Conservation (phyloP, 202 grass and related monocot species). For the Setaria viridis region DNA sequence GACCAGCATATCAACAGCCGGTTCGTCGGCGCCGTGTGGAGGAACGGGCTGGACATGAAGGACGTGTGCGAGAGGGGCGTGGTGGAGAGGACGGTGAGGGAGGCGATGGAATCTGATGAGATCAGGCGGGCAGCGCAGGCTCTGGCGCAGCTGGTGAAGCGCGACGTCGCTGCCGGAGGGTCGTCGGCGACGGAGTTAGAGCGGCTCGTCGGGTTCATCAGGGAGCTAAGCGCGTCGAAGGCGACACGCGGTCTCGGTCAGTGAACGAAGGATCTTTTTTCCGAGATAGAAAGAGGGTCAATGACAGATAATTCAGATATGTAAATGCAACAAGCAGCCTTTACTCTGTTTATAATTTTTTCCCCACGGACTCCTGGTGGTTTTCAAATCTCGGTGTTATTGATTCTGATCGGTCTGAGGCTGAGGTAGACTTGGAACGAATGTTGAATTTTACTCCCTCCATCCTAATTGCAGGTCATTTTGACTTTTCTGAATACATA, state of each 20-base stretch:
- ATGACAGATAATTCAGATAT: too few relatives aligned
- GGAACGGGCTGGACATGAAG: background rate
- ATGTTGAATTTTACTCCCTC: too few relatives aligned
- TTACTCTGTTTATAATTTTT: too few relatives aligned
- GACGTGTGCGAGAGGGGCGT: background rate
- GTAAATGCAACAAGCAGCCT: too few relatives aligned
- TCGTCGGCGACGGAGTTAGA: conserved; percentile 43
- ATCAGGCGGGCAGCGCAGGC: conserved; percentile 29
- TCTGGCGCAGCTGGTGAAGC: conserved; percentile 33
- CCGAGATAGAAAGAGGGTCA: too few relatives aligned
- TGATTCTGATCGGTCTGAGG: too few relatives aligned
- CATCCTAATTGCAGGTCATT: too few relatives aligned
- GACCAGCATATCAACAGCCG: background rate
- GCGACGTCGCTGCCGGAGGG: conserved; percentile 44
- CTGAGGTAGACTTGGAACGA: too few relatives aligned
- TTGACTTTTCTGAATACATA: too few relatives aligned
- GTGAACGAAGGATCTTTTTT: background rate
- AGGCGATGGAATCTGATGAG: conserved; percentile 54
- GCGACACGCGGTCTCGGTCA: background rate
- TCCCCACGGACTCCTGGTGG: too few relatives aligned
- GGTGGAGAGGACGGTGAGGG: conserved; percentile 48
- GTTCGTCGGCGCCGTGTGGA: background rate
- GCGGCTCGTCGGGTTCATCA: conserved; percentile 54
- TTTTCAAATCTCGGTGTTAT: too few relatives aligned
- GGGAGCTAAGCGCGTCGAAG: conserved; percentile 7